phyloP scores from a whole-genome alignment of 2,329 filamentous ascomycete genomes.

The Biscogniauxia sp. region DNA sequence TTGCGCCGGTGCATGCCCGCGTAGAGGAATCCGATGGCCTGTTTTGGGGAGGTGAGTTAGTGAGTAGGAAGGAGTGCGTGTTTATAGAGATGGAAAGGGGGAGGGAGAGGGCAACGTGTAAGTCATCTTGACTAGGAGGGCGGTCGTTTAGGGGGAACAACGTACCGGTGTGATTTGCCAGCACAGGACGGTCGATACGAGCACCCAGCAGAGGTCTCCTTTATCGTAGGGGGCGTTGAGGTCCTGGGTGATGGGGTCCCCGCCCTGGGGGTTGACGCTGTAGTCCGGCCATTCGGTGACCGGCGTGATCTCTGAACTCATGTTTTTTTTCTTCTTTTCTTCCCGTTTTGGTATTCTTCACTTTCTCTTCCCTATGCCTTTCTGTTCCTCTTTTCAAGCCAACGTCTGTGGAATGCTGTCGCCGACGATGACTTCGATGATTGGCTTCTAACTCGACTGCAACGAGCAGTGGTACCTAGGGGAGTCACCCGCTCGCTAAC shows the following conservation, averaged over 20 bases:
- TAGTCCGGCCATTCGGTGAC: slow-evolving; percentile 44
- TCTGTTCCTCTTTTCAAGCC: too few species aligned
- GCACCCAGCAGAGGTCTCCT: slow-evolving; percentile 44
- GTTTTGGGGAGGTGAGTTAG: background rate
- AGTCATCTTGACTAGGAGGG: background rate
- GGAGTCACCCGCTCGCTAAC: too few species aligned
- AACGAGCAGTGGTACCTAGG: too few species aligned
- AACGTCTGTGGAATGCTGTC: too few species aligned
- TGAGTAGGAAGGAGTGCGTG: background rate
- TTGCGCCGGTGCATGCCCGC: slow-evolving; percentile 39
- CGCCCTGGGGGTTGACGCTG: slow-evolving; percentile 37
- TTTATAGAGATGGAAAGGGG: background rate
- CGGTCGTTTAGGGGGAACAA: background rate
- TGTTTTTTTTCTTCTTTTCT: background rate
- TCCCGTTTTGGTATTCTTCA: background rate
- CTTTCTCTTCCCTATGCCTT: background rate
- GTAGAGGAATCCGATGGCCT: slow-evolving; percentile 39
- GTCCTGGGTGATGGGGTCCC: slow-evolving; percentile 43
- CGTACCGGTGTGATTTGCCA: slow-evolving; percentile 37
- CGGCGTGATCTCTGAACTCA: slow-evolving; percentile 17
- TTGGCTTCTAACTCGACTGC: too few species aligned
- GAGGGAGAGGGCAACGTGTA: background rate
- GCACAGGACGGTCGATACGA: slow-evolving; percentile 37
- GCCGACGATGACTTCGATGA: too few species aligned
- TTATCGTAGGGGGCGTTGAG: slow-evolving; percentile 45